Conservation (phyloP, 2,329 filamentous ascomycete species). For the Fusarium transvaalense region DNA sequence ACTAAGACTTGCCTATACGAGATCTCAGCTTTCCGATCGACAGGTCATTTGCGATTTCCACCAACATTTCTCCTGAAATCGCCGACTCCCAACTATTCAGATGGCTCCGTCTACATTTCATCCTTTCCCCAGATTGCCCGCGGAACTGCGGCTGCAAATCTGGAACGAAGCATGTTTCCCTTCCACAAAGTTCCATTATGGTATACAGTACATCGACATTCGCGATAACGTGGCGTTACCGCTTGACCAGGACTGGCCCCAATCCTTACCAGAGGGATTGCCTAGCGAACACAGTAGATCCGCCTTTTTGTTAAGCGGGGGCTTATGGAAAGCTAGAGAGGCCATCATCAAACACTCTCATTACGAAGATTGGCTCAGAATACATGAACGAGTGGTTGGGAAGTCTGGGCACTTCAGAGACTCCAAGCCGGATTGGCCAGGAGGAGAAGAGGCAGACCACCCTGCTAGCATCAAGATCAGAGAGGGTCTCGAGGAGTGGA, state of each 20-base stretch:
- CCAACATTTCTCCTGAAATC: no score
- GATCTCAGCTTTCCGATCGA: no score
- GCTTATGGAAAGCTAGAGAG: background rate
- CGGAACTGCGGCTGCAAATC: background rate
- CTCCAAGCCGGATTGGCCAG: rapidly evolving
- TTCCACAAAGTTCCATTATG: rapidly evolving
- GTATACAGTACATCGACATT: background rate
- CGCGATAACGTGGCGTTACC: rapidly evolving
- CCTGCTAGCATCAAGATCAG: background rate
- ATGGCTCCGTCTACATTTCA: background rate
- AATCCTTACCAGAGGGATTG: rapidly evolving
- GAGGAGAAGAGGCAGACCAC: background rate
- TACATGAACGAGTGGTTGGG: background rate
- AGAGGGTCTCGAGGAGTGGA: background rate
- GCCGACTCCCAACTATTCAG: no score
- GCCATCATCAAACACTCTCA: background rate
- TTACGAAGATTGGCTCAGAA: background rate
- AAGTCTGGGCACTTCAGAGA: rapidly evolving
- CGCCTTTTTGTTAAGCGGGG: background rate
- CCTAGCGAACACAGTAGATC: background rate
- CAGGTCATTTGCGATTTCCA: no score
- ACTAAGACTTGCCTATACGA: no score
- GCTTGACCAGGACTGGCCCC: background rate
- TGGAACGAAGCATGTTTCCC: background rate
- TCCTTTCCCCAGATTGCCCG: background rate